phyloP scores from a whole-genome alignment of 2,329 filamentous ascomycete species.

The Microdochium nivale region DNA sequence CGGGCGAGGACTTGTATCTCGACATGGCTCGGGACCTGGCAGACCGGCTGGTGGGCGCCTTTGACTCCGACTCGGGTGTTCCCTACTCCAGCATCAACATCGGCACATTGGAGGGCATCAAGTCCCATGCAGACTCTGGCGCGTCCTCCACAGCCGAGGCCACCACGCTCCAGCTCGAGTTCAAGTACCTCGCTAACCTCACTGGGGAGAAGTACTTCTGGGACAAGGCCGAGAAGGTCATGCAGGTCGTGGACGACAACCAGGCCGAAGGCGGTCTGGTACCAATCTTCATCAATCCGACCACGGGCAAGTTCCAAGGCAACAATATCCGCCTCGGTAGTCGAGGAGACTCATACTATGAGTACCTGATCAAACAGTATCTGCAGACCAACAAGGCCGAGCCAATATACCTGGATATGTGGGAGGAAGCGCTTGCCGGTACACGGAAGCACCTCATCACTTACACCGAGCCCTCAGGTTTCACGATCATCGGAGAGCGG shows the following conservation, averaged over 20 bases:
- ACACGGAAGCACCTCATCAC: slow-evolving; percentile 89
- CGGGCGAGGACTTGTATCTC: slow-evolving; percentile 85
- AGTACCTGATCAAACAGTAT: slow-evolving; percentile 98
- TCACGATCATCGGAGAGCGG: slow-evolving; percentile 86
- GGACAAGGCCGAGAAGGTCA: slow-evolving; percentile 85
- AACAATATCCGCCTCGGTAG: slow-evolving; percentile 86
- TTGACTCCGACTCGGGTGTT: slow-evolving; percentile 77
- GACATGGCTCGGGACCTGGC: slow-evolving; percentile 94
- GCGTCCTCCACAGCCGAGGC: slow-evolving; percentile 93
- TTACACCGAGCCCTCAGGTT: slow-evolving; percentile 70
- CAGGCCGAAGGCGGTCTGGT: slow-evolving; percentile 72
- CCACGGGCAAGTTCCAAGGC: slow-evolving; percentile 69
- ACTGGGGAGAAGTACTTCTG: slow-evolving; percentile 91
- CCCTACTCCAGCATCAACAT: slow-evolving; percentile 89
- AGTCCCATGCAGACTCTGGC: slow-evolving; percentile 75
- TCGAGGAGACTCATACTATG: slow-evolving; percentile 94
- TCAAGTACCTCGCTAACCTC: slow-evolving; percentile 93
- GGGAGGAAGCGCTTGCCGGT: slow-evolving; percentile 76
- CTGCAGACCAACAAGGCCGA: slow-evolving; percentile 86
- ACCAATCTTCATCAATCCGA: slow-evolving; percentile 83
- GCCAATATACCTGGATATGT: slow-evolving; percentile 81
- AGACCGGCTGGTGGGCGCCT: slow-evolving; percentile 78
- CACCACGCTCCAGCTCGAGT: slow-evolving; percentile 85
- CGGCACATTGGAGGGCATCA: slow-evolving; percentile 65
- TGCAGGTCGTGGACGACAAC: slow-evolving; percentile 82